A percentile compares a stretch with the other conserved stretches of the same genome.
Evolutionary conservation across 352 stramenopile species (phyloP).

Genomic region (Phytophthora tentaculata): DNA sequence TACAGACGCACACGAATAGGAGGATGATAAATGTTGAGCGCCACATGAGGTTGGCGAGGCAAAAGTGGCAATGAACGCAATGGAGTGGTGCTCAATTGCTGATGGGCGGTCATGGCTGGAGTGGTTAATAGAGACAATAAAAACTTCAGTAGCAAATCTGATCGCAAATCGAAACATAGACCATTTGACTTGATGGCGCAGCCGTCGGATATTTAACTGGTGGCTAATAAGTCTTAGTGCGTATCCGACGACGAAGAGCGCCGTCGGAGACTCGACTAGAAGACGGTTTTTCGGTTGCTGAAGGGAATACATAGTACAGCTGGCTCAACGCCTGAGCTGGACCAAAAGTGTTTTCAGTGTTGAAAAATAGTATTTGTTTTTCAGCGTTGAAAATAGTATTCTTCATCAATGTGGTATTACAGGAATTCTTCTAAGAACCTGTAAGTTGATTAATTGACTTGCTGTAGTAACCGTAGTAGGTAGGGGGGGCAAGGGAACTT

Average conservation of each 20-base stretch:
- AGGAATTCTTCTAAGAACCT: too few relatives aligned
- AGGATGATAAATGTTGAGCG: conserved; percentile 21
- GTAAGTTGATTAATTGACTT: too few relatives aligned
- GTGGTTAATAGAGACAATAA: too few relatives aligned
- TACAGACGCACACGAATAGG: conserved; percentile 21
- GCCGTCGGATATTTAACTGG: not conserved
- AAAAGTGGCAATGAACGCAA: conserved; percentile 16
- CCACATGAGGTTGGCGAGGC: conserved; percentile 24
- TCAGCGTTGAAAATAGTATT: too few relatives aligned
- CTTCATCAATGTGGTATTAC: too few relatives aligned
- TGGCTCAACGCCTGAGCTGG: not conserved
- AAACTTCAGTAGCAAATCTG: not conserved
- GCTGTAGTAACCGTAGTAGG: too few relatives aligned
- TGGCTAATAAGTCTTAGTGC: not conserved
- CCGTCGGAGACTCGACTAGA: not conserved
- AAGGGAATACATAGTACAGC: not conserved
- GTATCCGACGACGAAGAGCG: not conserved
- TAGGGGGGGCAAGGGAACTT: too few relatives aligned
- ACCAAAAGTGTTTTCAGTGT: not conserved
- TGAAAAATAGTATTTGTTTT: too few relatives aligned
- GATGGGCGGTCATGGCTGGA: not conserved
- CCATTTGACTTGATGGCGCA: not conserved
- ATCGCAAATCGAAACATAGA: not conserved
- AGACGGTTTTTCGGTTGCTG: not conserved
- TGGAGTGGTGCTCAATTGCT: not conserved